Percentiles rank a stretch among this genome's conserved stretches.
Conservation (phyloP, 495 filamentous ascomycete genomes). For the Aspergillus biplanus region DNA sequence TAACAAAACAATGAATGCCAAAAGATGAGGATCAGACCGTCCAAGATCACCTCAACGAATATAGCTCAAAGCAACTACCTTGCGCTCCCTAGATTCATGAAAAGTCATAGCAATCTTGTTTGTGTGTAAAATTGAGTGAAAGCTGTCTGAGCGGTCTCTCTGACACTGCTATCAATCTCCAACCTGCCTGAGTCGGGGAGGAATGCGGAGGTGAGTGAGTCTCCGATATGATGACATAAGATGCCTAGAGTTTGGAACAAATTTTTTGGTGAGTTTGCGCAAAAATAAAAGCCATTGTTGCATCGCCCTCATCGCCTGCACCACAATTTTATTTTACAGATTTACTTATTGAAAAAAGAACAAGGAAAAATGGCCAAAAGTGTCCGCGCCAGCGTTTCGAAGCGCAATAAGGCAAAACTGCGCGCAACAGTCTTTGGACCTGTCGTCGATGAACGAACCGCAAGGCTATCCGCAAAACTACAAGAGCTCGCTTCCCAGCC, state of each 20-base stretch:
- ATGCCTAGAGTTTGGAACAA: slow-evolving; percentile 2
- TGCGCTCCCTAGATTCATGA: slow-evolving; percentile 21
- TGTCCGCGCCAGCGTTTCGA: slow-evolving; percentile 70
- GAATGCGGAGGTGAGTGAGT: slow-evolving; percentile 32
- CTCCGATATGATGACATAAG: slow-evolving; percentile 49
- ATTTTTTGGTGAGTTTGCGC: background rate
- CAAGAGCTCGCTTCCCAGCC: slow-evolving; percentile 73
- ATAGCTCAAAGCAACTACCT: slow-evolving; percentile 17
- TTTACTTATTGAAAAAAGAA: slow-evolving; percentile 2
- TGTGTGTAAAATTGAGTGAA: slow-evolving; percentile 1
- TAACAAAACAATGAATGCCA: background rate
- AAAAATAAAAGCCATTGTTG: background rate
- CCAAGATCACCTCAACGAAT: slow-evolving; percentile 18
- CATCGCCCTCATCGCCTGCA: background rate
- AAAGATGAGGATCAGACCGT: background rate
- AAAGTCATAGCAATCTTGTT: slow-evolving; percentile 30
- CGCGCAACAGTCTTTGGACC: slow-evolving; percentile 81
- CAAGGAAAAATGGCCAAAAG: slow-evolving; percentile 76
- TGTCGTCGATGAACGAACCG: slow-evolving; percentile 70
- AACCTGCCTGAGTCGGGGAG: slow-evolving; percentile 6
- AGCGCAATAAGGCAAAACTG: slow-evolving; percentile 76
- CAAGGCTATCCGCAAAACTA: slow-evolving; percentile 79
- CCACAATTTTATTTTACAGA: slow-evolving; percentile 1
- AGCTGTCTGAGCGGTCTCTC: background rate
- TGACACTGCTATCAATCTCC: slow-evolving; percentile 1